Evolutionary conservation across 2,329 filamentous ascomycete genomes (phyloP).

Genomic region (Monilinia polystroma): DNA sequence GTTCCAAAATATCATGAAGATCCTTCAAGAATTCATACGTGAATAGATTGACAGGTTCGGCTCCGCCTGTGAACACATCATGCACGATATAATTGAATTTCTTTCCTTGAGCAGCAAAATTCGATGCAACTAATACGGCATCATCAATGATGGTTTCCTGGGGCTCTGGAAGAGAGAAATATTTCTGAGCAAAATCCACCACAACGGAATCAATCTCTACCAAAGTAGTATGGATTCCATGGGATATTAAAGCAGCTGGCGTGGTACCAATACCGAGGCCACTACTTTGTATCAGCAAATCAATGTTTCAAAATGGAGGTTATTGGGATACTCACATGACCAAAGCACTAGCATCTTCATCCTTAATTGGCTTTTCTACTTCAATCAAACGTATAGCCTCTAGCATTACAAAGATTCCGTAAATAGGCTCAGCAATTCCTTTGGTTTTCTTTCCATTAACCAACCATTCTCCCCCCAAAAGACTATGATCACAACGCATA

Average conservation of each 20-base stretch:
- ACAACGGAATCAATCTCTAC: slow-evolving; percentile 94
- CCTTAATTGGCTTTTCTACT: slow-evolving; percentile 49
- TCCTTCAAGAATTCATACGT: slow-evolving; percentile 78
- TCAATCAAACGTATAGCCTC: slow-evolving; percentile 85
- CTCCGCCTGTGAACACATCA: slow-evolving; percentile 96
- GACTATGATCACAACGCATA: slow-evolving; percentile 89
- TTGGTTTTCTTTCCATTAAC: slow-evolving; percentile 57
- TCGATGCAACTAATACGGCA: slow-evolving; percentile 67
- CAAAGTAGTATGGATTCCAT: slow-evolving; percentile 89
- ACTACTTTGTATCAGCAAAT: slow-evolving; percentile 44
- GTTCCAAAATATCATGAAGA: slow-evolving; percentile 68
- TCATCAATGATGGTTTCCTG: slow-evolving; percentile 81
- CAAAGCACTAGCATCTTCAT: slow-evolving; percentile 72
- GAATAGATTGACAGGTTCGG: slow-evolving; percentile 85
- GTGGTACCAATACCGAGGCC: slow-evolving; percentile 92
- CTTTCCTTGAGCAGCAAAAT: slow-evolving; percentile 44
- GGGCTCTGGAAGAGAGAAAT: slow-evolving; percentile 76
- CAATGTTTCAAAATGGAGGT: not conserved
- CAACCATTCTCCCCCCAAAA: slow-evolving; percentile 90
- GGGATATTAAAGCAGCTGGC: slow-evolving; percentile 79
- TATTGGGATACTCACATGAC: slow-evolving; percentile 66
- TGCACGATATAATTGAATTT: slow-evolving; percentile 92
- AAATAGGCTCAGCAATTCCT: slow-evolving; percentile 81
- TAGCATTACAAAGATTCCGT: slow-evolving; percentile 93
- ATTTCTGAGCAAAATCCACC: slow-evolving; percentile 75